Percentiles rank a stretch among this genome's conserved stretches.
These are phyloP conservation scores for Cystofilobasidium ferigula DNA, from an alignment of 768 basidiomycete genomes.

Conservation along the genomic window DNA sequence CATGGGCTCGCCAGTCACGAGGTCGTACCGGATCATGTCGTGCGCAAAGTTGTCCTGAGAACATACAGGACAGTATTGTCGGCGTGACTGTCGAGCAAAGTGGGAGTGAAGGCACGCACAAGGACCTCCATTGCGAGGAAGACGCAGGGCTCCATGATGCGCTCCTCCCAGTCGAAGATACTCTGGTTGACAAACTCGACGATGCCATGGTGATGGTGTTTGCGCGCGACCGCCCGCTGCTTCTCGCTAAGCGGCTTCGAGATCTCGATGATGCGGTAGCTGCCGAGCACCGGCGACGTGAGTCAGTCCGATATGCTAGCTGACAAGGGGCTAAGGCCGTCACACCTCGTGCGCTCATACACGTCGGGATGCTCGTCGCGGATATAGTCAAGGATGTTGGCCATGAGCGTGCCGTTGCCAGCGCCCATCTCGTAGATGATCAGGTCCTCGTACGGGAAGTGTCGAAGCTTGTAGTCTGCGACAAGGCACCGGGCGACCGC, in stretches of 20 bases:
- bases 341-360: constrained; percentile 64
- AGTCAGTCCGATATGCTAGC: background rate
- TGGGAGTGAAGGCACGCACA: constrained; percentile 44
- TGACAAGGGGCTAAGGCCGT: background rate
- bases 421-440: constrained; percentile 96
- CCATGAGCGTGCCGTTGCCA: constrained; percentile 88
- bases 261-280: constrained; percentile 92
- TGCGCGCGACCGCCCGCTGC: constrained; percentile 44
- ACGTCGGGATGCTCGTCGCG: constrained; percentile 67
- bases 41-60: constrained; percentile 88
- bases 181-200: constrained; percentile 63
- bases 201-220: constrained; percentile 49
- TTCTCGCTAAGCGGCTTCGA: constrained; percentile 61
- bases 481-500: constrained; percentile 80
- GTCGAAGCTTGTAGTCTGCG: constrained; percentile 82
- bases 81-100: background rate
- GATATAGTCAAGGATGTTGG: constrained; percentile 74
- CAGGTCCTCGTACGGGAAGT: constrained; percentile 92
- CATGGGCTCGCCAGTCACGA: constrained; percentile 59
- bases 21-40: constrained; percentile 83
- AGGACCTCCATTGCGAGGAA: constrained; percentile 92
- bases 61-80: background rate
- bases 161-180: constrained; percentile 70
- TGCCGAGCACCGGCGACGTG: background rate
- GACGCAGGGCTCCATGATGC: constrained; percentile 74